A percentile compares a stretch with the other conserved stretches of the same genome.
These are phyloP conservation scores for Cicer arietinum DNA, from an alignment of 306 rosid genomes.

Conservation along the genomic window DNA sequence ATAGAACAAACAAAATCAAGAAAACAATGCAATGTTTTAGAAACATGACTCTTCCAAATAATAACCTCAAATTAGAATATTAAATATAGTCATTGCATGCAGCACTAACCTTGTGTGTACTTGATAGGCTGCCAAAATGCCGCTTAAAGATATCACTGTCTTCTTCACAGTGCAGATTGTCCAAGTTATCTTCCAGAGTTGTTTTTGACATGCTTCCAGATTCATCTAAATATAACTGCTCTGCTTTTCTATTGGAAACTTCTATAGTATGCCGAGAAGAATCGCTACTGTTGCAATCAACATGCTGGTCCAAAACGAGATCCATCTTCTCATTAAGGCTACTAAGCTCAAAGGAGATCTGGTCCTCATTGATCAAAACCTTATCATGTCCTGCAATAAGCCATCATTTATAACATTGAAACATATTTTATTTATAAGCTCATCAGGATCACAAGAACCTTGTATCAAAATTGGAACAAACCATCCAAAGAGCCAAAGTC, in stretches of 20 bases:
- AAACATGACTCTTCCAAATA: conserved; percentile 22
- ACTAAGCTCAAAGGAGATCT: conserved; percentile 42
- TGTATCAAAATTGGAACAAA: neutral
- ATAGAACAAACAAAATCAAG: conserved; percentile 29
- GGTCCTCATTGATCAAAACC: conserved; percentile 40
- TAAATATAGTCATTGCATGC: conserved; percentile 14
- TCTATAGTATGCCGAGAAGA: conserved; percentile 45
- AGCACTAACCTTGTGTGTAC: conserved; percentile 60
- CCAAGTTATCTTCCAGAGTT: conserved; percentile 37
- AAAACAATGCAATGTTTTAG: neutral
- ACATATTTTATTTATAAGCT: conserved; percentile 23
- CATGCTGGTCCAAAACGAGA: conserved; percentile 33
- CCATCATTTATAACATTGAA: conserved; percentile 36
- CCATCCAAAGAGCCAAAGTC: conserved; percentile 12
- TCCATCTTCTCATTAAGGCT: conserved; percentile 36
- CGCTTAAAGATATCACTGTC: conserved; percentile 62
- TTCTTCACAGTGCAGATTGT: conserved; percentile 46
- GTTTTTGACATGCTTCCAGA: conserved; percentile 46
- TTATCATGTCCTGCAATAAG: conserved; percentile 48
- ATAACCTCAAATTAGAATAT: conserved; percentile 14
- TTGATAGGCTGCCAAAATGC: conserved; percentile 73
- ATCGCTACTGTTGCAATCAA: conserved; percentile 31
- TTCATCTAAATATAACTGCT: conserved; percentile 42
- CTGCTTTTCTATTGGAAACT: conserved; percentile 41
- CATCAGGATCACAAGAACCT: conserved; percentile 30